A percentile compares a stretch with the other conserved stretches of the same genome.
These are phyloP conservation scores for Wickerhamiella kurtzmanii DNA, from an alignment of 805 yeast genomes.

Conservation along the genomic window DNA sequence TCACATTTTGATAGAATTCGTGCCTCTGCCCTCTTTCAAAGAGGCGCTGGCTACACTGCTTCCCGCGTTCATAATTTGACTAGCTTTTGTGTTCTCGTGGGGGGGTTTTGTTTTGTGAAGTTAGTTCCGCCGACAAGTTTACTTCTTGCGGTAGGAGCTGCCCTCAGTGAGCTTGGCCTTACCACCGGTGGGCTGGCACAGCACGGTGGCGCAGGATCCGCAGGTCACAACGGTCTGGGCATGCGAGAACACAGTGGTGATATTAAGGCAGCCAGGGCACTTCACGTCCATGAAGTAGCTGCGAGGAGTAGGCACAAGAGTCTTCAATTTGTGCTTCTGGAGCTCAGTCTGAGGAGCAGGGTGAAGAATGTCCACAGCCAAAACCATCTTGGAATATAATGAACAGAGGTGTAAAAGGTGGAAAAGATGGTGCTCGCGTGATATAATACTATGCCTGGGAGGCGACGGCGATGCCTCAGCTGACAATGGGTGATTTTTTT, in stretches of 20 bases:
- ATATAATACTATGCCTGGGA: neutral
- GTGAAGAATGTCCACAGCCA: slow-evolving; percentile 97
- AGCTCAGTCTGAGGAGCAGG: slow-evolving; percentile 96
- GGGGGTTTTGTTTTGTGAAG: neutral
- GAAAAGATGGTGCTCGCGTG: neutral
- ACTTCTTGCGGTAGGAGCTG: slow-evolving; percentile 98
- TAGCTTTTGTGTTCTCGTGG: neutral
- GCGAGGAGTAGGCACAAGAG: slow-evolving; percentile 95
- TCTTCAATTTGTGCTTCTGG: slow-evolving; percentile 92
- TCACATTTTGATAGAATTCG: neutral
- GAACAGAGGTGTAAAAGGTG: neutral
- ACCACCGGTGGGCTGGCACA: slow-evolving; percentile 99
- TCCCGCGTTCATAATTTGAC: neutral
- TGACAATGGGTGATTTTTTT: neutral
- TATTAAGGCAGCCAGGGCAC: slow-evolving; percentile 98
- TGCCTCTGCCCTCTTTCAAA: neutral
- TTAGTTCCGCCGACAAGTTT: slow-evolving; percentile 32
- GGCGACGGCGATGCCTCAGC: neutral
- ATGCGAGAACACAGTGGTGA: slow-evolving; percentile 98
- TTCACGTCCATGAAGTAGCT: slow-evolving; percentile 99
- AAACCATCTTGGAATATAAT: slow-evolving; percentile 42
- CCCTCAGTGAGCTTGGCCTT: slow-evolving; percentile 99
- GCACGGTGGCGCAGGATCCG: slow-evolving; percentile 95
- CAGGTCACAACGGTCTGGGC: slow-evolving; percentile 99
- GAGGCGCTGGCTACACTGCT: neutral